Evolutionary conservation across 768 basidiomycete genomes (phyloP), one percentile per base, ranked within the genome.

Genomic region (Ramaria sp.): DNA sequence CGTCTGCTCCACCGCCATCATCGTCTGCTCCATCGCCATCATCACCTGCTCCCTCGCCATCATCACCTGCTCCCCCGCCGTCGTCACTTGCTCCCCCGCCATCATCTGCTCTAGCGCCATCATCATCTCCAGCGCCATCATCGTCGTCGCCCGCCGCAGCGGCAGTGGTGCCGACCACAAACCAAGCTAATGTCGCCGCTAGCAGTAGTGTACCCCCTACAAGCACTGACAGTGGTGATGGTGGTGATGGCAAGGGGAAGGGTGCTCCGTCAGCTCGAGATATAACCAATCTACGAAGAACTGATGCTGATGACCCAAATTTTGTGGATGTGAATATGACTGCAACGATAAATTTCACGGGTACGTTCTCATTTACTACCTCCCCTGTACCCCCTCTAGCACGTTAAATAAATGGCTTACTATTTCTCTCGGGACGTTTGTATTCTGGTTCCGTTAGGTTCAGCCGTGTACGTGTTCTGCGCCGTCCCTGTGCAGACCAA

Each of bases 381-480:
- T 64, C 12, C 9, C 46, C 39, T 49, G 9, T 1, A 13, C 3
- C n/a, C n/a, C n/a, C 4, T 37, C 10, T 37, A 10, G 34, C 34
- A 37, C 34, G 34, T 37, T 13, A 37, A 13, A 37, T 5, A 37
- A 37, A 37, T 37, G 1, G 9, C 34, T 37, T 37, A 43, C 10
- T n/a, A 43, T 43, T 43, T 17, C n/a, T 19, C 42, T 19, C 10
- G 34, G 10, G 5, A 34, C 15, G n/a, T n/a, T n/a, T n/a, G n/a
- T n/a, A 41, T 41, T 41, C 39, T 41, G 13, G 39, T 51, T 22
- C 38, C 17, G n/a, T 12, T 61, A 81, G 79, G 79, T 11, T 71
- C 74, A 24, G 76, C 75, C 7, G 65, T 81, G 22, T 79, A 74
- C 59, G 62, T 81, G 24, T 81, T 68, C 62, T 73, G 70, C 39